Evolutionary conservation across 2,329 filamentous ascomycete genomes (phyloP).

Genomic region (Penicillium sp.): DNA sequence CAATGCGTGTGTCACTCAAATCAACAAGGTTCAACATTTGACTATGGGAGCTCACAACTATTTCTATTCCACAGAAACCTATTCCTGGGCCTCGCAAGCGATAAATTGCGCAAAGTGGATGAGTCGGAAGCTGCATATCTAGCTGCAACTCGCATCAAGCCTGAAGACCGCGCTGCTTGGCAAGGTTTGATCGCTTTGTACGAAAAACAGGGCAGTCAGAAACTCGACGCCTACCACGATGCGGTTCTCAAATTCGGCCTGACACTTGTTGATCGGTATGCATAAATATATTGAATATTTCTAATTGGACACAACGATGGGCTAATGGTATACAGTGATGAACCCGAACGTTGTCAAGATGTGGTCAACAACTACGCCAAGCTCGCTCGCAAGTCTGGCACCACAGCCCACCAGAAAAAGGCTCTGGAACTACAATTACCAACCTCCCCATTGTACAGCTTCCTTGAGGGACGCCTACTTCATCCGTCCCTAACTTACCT

Average conservation of each 20-base stretch:
- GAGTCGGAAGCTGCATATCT: conserved; percentile 77
- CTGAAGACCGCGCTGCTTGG: conserved; percentile 80
- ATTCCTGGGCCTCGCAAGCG: conserved; percentile 82
- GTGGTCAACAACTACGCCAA: conserved; percentile 77
- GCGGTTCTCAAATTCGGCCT: conserved; percentile 72
- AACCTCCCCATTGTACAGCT: conserved; percentile 74
- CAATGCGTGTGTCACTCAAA: conserved; percentile 63
- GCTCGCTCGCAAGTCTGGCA: conserved; percentile 71
- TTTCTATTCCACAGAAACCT: conserved; percentile 59
- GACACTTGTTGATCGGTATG: conserved; percentile 67
- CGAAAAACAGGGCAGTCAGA: conserved; percentile 70
- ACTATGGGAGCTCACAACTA: conserved; percentile 2
- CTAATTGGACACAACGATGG: neutral
- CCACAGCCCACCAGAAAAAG: conserved; percentile 70
- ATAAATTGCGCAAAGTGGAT: conserved; percentile 70
- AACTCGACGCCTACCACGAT: conserved; percentile 71
- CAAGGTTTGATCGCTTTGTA: conserved; percentile 85
- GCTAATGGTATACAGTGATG: conserved; percentile 46
- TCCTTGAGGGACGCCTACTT: conserved; percentile 79
- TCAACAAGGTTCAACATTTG: neutral
- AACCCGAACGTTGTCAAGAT: conserved; percentile 58
- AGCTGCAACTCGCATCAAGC: conserved; percentile 69
- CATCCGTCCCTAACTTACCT: conserved; percentile 79
- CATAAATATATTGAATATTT: neutral
- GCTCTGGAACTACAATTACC: conserved; percentile 77